Conservation (phyloP, 2,329 filamentous ascomycete species). For the Colletotrichum godetiae region DNA sequence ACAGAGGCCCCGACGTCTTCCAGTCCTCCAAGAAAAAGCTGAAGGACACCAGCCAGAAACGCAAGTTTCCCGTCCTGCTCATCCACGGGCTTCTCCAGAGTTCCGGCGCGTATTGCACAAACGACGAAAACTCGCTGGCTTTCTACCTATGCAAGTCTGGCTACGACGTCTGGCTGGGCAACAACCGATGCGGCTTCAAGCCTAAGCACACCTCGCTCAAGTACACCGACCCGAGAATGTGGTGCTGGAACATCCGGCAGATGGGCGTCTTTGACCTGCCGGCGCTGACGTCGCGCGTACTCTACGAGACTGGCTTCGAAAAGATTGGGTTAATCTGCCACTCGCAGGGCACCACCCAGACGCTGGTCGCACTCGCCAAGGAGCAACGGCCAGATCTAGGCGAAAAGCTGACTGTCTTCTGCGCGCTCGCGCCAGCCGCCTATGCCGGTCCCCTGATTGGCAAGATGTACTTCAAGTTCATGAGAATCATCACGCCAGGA, state of each 20-base stretch:
- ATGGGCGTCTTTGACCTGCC: constrained; percentile 93
- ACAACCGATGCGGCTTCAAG: constrained; percentile 88
- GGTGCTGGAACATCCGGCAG: constrained; percentile 95
- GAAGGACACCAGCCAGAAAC: constrained; percentile 53
- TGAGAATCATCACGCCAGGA: constrained; percentile 80
- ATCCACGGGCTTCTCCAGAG: constrained; percentile 92
- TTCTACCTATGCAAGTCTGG: constrained; percentile 93
- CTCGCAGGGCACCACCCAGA: constrained; percentile 91
- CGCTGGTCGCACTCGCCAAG: constrained; percentile 88
- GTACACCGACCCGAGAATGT: constrained; percentile 87
- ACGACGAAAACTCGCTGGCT: constrained; percentile 88
- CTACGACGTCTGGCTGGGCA: constrained; percentile 95
- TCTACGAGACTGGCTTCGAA: constrained; percentile 83
- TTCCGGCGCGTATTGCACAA: constrained; percentile 87
- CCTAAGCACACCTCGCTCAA: constrained; percentile 80
- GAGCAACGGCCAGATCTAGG: constrained; percentile 89
- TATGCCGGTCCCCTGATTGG: constrained; percentile 89
- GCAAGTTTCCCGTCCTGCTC: constrained; percentile 84
- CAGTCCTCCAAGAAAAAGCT: constrained; percentile 52
- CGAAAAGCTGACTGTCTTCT: constrained; percentile 87
- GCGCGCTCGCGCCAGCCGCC: constrained; percentile 88
- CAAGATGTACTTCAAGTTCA: constrained; percentile 92
- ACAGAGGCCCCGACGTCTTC: constrained; percentile 73
- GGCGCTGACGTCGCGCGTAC: constrained; percentile 81
- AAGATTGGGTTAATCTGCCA: constrained; percentile 88